A percentile compares a stretch with the other conserved stretches of the same genome.
phyloP scores from a whole-genome alignment of 768 basidiomycete species.

The Tricholoma sp. region DNA sequence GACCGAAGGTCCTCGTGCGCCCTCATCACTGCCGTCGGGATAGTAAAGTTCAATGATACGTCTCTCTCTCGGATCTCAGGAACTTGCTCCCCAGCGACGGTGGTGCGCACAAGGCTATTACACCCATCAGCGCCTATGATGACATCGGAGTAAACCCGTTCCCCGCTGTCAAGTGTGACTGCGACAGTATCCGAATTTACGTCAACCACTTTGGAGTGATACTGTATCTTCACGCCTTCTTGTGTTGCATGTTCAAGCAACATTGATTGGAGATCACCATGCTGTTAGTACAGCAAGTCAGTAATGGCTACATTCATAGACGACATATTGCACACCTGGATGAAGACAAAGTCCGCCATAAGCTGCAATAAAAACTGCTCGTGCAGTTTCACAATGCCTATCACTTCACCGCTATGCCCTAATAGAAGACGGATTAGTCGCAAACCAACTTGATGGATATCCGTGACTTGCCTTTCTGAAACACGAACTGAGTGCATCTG shows the following conservation, averaged over 20 bases:
- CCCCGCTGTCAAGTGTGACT: constrained; percentile 37
- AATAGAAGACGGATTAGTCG: neutral
- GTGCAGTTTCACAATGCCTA: constrained; percentile 44
- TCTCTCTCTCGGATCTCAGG: constrained; percentile 22
- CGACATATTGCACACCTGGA: constrained; percentile 19
- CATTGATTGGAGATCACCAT: constrained; percentile 45
- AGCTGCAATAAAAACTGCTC: constrained; percentile 40
- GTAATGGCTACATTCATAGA: neutral
- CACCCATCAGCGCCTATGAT: constrained; percentile 60
- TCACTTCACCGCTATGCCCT: constrained; percentile 40
- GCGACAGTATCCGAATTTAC: constrained; percentile 27
- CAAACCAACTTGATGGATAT: neutral
- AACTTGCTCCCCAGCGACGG: constrained; percentile 23
- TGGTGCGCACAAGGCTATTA: constrained; percentile 32
- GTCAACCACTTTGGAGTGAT: constrained; percentile 30
- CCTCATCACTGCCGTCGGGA: constrained; percentile 27
- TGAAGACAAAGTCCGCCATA: constrained; percentile 27
- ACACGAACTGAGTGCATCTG: constrained; percentile 27
- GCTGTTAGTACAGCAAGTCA: constrained; percentile 26
- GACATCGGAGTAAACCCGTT: constrained; percentile 42
- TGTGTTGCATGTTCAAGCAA: constrained; percentile 40
- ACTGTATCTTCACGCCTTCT: constrained; percentile 44
- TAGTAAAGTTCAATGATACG: constrained; percentile 25
- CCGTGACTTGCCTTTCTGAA: constrained; percentile 19
- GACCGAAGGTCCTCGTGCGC: constrained; percentile 27